These are phyloP conservation scores for Stemphylium beticola DNA, from an alignment of 2,329 filamentous ascomycete species.

Conservation along the genomic window DNA sequence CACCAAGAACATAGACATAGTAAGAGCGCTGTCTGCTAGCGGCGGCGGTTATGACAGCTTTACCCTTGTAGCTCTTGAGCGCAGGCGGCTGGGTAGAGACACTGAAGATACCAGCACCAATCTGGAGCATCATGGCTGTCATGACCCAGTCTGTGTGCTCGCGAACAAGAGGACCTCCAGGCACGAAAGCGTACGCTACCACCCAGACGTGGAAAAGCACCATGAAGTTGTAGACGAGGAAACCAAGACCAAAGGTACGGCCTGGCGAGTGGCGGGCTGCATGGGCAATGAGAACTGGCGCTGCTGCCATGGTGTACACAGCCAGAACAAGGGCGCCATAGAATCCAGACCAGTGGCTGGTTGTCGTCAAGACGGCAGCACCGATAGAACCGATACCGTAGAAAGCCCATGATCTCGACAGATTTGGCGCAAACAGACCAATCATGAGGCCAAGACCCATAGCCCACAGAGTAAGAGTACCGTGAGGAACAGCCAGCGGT, in stretches of 20 bases:
- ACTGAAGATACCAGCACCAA: slow-evolving; percentile 85
- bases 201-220: slow-evolving; percentile 99
- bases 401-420: slow-evolving; percentile 78
- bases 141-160: slow-evolving; percentile 98
- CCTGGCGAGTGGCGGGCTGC: slow-evolving; percentile 79
- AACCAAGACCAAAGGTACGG: slow-evolving; percentile 83
- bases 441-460: slow-evolving; percentile 83
- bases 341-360: slow-evolving; percentile 86
- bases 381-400: slow-evolving; percentile 81
- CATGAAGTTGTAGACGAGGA: slow-evolving; percentile 90
- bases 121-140: slow-evolving; percentile 79
- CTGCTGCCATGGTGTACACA: slow-evolving; percentile 80
- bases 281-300: slow-evolving; percentile 75
- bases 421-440: slow-evolving; percentile 73
- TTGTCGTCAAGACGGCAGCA: slow-evolving; percentile 77
- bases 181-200: slow-evolving; percentile 97
- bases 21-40: slow-evolving; percentile 66
- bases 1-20: slow-evolving; percentile 73
- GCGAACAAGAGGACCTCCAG: slow-evolving; percentile 87
- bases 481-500: slow-evolving; percentile 87
- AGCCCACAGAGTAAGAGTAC: slow-evolving; percentile 80
- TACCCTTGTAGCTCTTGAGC: slow-evolving; percentile 50
- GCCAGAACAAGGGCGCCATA: slow-evolving; percentile 79
- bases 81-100: slow-evolving; percentile 59
- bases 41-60: slow-evolving; percentile 55